Evolutionary conservation across 768 basidiomycete species (phyloP), one percentile per base, ranked within the genome.

Genomic region (Lanmaoa pseudosensibilis): DNA sequence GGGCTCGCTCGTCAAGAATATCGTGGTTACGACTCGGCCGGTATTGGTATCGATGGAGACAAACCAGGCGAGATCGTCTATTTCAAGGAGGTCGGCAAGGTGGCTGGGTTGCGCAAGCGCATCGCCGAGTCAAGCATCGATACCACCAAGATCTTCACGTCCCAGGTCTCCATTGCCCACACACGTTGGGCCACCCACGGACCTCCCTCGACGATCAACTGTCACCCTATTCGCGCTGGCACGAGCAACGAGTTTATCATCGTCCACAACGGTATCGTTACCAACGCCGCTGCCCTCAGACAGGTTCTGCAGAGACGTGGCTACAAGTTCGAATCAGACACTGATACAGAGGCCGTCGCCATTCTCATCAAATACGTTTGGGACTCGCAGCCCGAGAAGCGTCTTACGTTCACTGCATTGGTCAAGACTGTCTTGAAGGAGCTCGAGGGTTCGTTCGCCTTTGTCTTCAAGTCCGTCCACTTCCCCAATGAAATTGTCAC

Each of bases 101-200:
- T 99, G 52, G 88, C 88, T 44, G 87, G 88, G 27, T 83, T 99
- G 50, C 89, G 93, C 73, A 90, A 96, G 78, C 85, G 88, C 75
- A 94, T 97, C 68, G 83, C 86, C 39, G 77, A 78, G 54, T 85
- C 91, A 30, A 72, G 68, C 60, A 66, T 93, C 64, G 82, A 96
- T 71, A 86, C 89, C 56, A 75, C 80, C 68, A 94, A 92, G 79
- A 80, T 83, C 37, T 87, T 84, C 74, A 69, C 92, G 50, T 85
- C 87, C 40, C 94, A 98, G 76, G 93, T 95, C 44, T 94, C 93
- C 38, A 98, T 99, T 75, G 96, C 96, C 13, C 97, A 99, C 77
- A 99, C 97, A 13, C 92, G 97, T 62, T 99, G 97, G 97, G 97
- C 97, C 2, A 99, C 97, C 19, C 97, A 99, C 70, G 97, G 97